Conservation (phyloP, 495 filamentous ascomycete genomes). For the Evansstolkia leycettana region DNA sequence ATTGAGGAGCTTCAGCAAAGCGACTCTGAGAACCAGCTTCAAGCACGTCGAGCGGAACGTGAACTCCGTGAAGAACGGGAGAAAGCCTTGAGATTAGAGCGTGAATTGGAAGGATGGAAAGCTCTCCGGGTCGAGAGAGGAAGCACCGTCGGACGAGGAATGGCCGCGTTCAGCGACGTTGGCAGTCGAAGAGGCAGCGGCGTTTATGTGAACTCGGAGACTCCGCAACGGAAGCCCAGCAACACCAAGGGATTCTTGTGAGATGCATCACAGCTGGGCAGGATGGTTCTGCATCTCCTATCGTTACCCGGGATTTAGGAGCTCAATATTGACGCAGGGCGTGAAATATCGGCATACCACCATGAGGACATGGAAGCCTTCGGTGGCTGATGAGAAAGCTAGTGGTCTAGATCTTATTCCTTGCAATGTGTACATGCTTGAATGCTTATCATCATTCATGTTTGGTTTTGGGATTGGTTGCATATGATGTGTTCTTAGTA, state of each 20-base stretch:
- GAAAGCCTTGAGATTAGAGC: constrained; percentile 67
- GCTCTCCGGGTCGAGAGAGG: constrained; percentile 52
- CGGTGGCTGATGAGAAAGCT: constrained; percentile 2
- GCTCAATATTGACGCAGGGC: constrained; percentile 8
- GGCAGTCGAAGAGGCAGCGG: constrained; percentile 30
- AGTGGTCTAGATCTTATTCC: constrained; percentile 1
- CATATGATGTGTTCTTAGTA: not conserved
- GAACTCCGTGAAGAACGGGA: constrained; percentile 85
- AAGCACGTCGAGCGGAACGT: constrained; percentile 72
- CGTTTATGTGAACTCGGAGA: constrained; percentile 23
- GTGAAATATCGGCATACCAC: constrained; percentile 10
- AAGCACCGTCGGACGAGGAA: constrained; percentile 20
- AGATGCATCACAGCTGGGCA: constrained; percentile 10
- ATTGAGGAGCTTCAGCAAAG: constrained; percentile 89
- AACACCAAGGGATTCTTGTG: constrained; percentile 39
- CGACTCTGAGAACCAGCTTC: constrained; percentile 68
- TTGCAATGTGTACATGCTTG: constrained; percentile 8
- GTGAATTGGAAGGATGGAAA: constrained; percentile 83
- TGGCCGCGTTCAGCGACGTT: constrained; percentile 25
- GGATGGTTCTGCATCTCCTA: constrained; percentile 8
- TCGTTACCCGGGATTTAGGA: constrained; percentile 4
- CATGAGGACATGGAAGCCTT: constrained; percentile 8
- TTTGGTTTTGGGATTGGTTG: constrained; percentile 2
- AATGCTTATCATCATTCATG: constrained; percentile 2
- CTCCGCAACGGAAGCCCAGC: constrained; percentile 33